Evolutionary conservation across 2,329 filamentous ascomycete genomes (phyloP), one percentile per base, ranked within the genome.

Genomic region (Fusarium euwallaceae): DNA sequence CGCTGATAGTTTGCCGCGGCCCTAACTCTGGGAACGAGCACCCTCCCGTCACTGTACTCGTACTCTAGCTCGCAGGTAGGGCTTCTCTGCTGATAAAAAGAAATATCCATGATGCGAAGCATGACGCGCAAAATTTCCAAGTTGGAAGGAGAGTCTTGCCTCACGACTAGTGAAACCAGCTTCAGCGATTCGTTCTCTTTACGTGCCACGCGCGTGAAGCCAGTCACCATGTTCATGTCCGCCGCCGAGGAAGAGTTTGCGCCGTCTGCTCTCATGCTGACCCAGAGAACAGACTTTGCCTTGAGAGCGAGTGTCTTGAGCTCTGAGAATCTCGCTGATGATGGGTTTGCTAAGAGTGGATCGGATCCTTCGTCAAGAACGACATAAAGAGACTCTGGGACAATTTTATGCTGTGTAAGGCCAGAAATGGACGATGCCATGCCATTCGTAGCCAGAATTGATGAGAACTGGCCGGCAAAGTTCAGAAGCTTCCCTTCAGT

Each of bases 391-490:
- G 65, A 75, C 1, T 64, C 20, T 1, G 65, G 17, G 2, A 37
- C 62, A 0, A 65, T 4, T 0, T 14, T 2, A 0, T 61, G 3
- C 0, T 34, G 24, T 0, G 29, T 4, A 0, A 14, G 39, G 1
- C 48, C 59, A 0, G 71, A 61, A 0, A 75, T 75, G 0, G 59
- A 72, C 0, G 72, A 74, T 0, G 69, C 59, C 6, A 63, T 74
- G 0, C 36, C 34, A 0, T 8, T 51, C 0, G 39, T 58, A 1
- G 69, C 66, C 0, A 74, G 3, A 1, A 34, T 6, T 0, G 69
- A 59, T 1, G 72, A 59, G 0, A 74, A 3, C 1, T 74, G 72
- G 0, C 66, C 59, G 1, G 72, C 72, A 9, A 74, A 66, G 22
- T 48, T 11, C 8, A 75, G 16, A 3, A 72, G 5, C 0, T 39